Evolutionary conservation across 2,329 filamentous ascomycete species (phyloP), one percentile per base, ranked within the genome.

Genomic region (Monilinia vaccinii-corymbosi): DNA sequence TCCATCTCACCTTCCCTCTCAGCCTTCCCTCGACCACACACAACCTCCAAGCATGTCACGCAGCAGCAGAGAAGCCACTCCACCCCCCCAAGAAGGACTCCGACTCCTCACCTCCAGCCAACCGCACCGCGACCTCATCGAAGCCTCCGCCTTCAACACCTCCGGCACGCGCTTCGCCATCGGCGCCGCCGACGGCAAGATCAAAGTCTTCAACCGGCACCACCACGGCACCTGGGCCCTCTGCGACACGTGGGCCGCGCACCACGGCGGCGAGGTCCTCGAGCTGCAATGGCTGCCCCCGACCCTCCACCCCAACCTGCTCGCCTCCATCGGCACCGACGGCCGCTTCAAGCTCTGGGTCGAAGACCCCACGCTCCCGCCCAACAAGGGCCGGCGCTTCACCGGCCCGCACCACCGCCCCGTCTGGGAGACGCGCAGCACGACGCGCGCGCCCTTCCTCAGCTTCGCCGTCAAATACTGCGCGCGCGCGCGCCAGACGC

Each of bases 231-330:
- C 83, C 60, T 96, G 91, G 90, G 81, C 83, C 56, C 76, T 94
- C 42, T 88, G 86, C 71, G 93, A 97, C 75, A 91, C 84, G 60
- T 97, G 92, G 91, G 85, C 83, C 51, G 93, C 91, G 21, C 93
- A 97, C 72, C 88, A 91, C 71, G 90, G 90, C 55, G 90, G 90
- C 53, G 91, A 97, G 74, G 88, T 97, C 63, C 79, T 91, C 62
- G 91, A 96, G 80, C 89, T 96, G 58, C 90, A 94, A 79, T 97
- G 93, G 92, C 89, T 96, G 60, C 90, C 91, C 1, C 89, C 91
- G 0, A 93, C 89, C 64, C 86, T 94, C 62, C 94, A 94, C 66
- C 91, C 84, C 42, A 85, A 94, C 71, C 83, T 96, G 68, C 79
- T 97, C 67, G 92, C 87, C 60, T 96, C 89, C 58, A 88, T 97